Conservation (phyloP, 192 early-diverging fungal genomes). For the Linnemannia elongata region DNA sequence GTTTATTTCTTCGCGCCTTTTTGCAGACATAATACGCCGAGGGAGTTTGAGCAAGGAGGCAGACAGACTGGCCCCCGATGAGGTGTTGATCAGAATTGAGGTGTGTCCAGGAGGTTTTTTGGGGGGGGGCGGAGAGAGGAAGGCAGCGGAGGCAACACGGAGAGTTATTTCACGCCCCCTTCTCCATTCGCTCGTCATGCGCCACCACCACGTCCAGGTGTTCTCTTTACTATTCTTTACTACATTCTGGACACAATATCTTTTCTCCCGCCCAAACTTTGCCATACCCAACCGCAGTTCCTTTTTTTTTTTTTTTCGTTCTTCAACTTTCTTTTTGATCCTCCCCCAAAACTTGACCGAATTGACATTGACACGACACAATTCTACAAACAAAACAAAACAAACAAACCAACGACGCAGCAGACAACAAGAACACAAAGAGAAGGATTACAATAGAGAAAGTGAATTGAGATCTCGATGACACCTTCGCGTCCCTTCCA, state of each 20-base stretch:
- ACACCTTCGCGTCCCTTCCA: neutral
- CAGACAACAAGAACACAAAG: neutral
- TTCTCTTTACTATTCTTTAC: neutral
- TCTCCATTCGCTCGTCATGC: neutral
- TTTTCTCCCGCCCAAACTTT: conserved; percentile 7
- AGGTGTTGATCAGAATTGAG: no score
- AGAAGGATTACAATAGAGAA: neutral
- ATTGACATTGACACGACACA: neutral
- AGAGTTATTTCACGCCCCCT: neutral
- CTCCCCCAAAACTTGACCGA: neutral
- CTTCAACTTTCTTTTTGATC: neutral
- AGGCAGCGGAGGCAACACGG: neutral
- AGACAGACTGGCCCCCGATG: no score
- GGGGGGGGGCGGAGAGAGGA: neutral
- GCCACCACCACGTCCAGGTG: neutral
- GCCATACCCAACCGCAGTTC: neutral
- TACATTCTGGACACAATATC: neutral
- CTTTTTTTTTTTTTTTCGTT: neutral
- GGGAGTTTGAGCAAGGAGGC: no score
- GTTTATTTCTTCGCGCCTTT: no score
- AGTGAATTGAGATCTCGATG: neutral
- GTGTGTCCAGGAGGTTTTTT: neutral
- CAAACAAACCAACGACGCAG: neutral
- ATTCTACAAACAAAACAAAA: neutral
- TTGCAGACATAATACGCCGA: no score